Evolutionary conservation across 441 rosid genomes (phyloP), one percentile per base, ranked within the genome.

Genomic region (Erodium trifolium): DNA sequence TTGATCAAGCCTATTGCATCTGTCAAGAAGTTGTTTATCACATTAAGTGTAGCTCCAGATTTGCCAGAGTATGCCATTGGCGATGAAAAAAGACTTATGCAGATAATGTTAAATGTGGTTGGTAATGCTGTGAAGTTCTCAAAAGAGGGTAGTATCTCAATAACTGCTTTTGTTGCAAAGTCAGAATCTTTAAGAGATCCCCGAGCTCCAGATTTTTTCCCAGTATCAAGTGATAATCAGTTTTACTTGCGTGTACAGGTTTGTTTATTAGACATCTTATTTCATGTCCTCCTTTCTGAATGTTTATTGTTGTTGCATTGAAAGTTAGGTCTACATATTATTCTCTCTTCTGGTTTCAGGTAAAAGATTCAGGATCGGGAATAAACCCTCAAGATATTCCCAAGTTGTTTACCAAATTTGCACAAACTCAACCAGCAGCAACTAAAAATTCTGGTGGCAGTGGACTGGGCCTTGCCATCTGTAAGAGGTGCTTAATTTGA

Each of bases 381-480:
- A 71, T 94, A 66, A 86, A 81, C 70, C 88, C 97, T 17, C 97
- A 87, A 85, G 98, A 94, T 71, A 83, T 86, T 73, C 96, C 93
- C 13, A 90, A 84, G 77, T 68, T 92, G 60, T 94, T 94, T 75
- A 92, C 96, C 43, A 92, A 88, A 82, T 94, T 94, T 85, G 88
- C 89, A 2, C 91, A 94, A 74, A 83, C 80, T 66, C 99, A 90
- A 72, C 78, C 96, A 66, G 73, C 75, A 60, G 86, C 87, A 1
- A 73, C 88, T 55, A 81, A 83, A 81, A 92, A 84, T 80, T 83
- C 92, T 1, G 78, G 82, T 70, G 97, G 99, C 79, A 90, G 87
- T 79, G 99, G 98, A 70, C 98, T 94, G 71, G 99, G 99, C 65
- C 97, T 94, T 69, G 99, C 99, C 71, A 94, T 94, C 81, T 94